Conservation (phyloP, 73 alveolate genomes). For the Durusdinium trenchii region DNA sequence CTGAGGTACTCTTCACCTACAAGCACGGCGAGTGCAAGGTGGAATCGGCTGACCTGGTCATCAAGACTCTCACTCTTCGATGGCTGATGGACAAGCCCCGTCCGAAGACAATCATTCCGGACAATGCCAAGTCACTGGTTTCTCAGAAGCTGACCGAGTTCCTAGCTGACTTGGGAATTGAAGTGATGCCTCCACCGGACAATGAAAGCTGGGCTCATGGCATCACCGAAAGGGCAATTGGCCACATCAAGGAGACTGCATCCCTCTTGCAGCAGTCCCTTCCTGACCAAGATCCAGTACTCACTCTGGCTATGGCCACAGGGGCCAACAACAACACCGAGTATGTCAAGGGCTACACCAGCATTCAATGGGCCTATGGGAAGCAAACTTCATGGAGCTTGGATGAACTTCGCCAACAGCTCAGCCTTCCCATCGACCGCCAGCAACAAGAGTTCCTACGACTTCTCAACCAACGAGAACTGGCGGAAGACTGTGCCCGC, state of each 20-base stretch:
- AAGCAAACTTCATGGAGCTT: not conserved
- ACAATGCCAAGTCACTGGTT: not conserved
- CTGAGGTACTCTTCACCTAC: not conserved
- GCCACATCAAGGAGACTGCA: not conserved
- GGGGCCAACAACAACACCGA: slow-evolving; percentile 7
- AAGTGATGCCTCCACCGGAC: not conserved
- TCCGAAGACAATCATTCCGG: not conserved
- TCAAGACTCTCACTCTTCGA: not conserved
- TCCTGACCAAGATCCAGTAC: not conserved
- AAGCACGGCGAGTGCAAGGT: not conserved
- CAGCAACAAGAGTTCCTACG: not conserved
- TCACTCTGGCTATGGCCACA: not conserved
- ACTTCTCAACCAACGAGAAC: not conserved
- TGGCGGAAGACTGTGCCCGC: slow-evolving; percentile 1
- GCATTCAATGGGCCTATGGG: slow-evolving; percentile 24
- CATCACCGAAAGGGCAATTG: not conserved
- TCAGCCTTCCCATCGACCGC: not conserved
- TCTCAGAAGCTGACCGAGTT: not conserved
- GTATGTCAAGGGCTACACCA: not conserved
- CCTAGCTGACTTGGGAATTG: not conserved
- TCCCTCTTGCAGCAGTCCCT: not conserved
- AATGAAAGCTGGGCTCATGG: slow-evolving; percentile 37
- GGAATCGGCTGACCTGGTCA: not conserved
- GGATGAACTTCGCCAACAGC: slow-evolving; percentile 27
- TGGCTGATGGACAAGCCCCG: slow-evolving; percentile 44